These are phyloP conservation scores for Mycena olivaceomarginata DNA, from an alignment of 768 basidiomycete species.

Conservation along the genomic window DNA sequence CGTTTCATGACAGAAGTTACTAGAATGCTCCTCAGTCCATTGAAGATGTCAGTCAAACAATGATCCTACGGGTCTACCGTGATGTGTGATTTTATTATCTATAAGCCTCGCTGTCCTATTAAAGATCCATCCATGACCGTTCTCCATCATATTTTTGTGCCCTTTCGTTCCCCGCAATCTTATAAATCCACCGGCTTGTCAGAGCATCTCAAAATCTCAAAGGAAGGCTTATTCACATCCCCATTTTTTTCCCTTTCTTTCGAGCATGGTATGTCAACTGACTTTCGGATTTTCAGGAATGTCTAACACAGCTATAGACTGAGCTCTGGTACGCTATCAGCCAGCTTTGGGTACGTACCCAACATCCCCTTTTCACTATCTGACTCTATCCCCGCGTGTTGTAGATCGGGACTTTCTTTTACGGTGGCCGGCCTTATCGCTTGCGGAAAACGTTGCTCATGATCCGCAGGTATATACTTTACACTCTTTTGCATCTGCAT, in stretches of 20 bases:
- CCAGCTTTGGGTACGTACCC: slow-evolving; percentile 15
- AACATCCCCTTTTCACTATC: not conserved
- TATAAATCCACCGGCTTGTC: slow-evolving; percentile 5
- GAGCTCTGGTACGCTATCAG: slow-evolving; percentile 14
- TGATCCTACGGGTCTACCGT: too few species aligned
- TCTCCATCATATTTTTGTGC: too few species aligned
- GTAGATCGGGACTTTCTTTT: slow-evolving; percentile 29
- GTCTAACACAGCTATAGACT: slow-evolving; percentile 6
- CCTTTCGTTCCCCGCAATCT: too few species aligned
- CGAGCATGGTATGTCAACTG: not conserved
- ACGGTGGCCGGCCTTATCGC: not conserved
- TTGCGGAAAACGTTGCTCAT: not conserved
- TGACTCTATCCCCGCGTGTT: not conserved
- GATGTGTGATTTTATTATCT: too few species aligned
- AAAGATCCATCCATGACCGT: too few species aligned
- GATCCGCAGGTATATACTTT: slow-evolving; percentile 49
- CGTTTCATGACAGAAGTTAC: too few species aligned
- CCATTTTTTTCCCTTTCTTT: not conserved
- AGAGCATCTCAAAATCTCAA: too few species aligned
- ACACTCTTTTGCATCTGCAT: slow-evolving; percentile 54
- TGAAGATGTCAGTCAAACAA: too few species aligned
- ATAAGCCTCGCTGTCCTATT: too few species aligned
- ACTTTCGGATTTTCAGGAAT: not conserved
- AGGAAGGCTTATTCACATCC: slow-evolving; percentile 22
- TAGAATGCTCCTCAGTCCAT: too few species aligned